Percentiles rank a stretch among this genome's conserved stretches.
Evolutionary conservation across 2,329 filamentous ascomycete species (phyloP).

Genomic region (Cercospora sp.): DNA sequence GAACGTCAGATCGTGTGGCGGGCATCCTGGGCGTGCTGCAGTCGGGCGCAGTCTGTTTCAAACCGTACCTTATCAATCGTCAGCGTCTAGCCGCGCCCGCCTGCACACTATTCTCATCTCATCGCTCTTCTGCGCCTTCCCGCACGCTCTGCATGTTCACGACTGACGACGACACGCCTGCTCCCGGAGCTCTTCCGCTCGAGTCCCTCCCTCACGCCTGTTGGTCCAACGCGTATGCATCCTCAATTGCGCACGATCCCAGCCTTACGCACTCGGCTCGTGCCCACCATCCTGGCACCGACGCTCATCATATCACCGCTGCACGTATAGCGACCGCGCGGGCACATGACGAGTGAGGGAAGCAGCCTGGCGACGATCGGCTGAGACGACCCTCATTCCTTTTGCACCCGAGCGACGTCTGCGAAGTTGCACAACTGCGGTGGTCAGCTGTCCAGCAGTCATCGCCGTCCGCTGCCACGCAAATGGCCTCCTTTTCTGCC

Average conservation of each 20-base stretch:
- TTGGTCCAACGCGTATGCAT: conserved; percentile 19
- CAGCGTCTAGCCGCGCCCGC: conserved; percentile 22
- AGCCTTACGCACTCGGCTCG: conserved; percentile 18
- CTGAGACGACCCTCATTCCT: conserved; percentile 4
- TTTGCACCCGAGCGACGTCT: conserved; percentile 7
- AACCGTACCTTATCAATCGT: conserved; percentile 23
- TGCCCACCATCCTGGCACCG: background rate
- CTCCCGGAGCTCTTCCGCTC: conserved; percentile 20
- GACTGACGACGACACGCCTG: conserved; percentile 20
- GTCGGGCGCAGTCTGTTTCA: conserved; percentile 24
- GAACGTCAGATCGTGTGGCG: conserved; percentile 27
- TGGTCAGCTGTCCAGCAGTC: conserved; percentile 23
- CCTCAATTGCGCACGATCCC: conserved; percentile 17
- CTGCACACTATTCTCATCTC: conserved; percentile 14
- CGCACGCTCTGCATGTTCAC: conserved; percentile 17
- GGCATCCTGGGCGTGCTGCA: conserved; percentile 23
- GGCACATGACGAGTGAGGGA: conserved; percentile 9
- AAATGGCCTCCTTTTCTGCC: conserved; percentile 45
- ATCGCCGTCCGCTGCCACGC: conserved; percentile 11
- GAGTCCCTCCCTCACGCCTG: conserved; percentile 22
- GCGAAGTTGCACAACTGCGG: conserved; percentile 26
- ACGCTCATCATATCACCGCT: background rate
- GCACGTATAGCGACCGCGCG: background rate
- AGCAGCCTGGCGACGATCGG: background rate
- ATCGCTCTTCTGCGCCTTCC: conserved; percentile 19